These are phyloP conservation scores for Forsythia viridissima DNA, from an alignment of 257 asterid species.

Conservation along the genomic window DNA sequence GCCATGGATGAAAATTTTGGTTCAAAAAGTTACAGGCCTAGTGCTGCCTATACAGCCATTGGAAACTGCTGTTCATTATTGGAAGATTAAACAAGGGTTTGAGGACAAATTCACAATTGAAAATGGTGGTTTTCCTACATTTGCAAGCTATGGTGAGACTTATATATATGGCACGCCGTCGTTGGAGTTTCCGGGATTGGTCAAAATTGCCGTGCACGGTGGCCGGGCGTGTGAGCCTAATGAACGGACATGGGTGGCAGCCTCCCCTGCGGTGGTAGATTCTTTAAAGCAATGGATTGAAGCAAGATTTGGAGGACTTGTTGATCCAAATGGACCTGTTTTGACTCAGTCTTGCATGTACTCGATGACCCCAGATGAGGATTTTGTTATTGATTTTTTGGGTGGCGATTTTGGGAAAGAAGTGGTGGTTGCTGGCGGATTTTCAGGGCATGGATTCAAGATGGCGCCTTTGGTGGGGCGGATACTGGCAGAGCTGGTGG, in stretches of 20 bases:
- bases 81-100: conserved; percentile 70
- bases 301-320: conserved; percentile 47
- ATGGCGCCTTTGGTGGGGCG: conserved; percentile 89
- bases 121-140: conserved; percentile 61
- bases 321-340: conserved; percentile 53
- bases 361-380: conserved; percentile 94
- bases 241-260: conserved; percentile 60
- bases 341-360: conserved; percentile 81
- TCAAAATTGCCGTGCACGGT: conserved; percentile 65
- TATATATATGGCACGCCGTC: conserved; percentile 88
- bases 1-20: conserved; percentile 63
- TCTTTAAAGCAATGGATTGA: conserved; percentile 47
- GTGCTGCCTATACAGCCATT: conserved; percentile 72
- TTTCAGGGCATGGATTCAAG: conserved; percentile 95
- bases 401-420: conserved; percentile 75
- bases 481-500: conserved; percentile 64
- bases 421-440: conserved; percentile 80
- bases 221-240: conserved; percentile 75
- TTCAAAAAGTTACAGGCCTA: conserved; percentile 43
- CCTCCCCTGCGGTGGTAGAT: conserved; percentile 19
- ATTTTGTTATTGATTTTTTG: conserved; percentile 74
- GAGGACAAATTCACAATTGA: conserved; percentile 67
- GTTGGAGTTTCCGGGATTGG: conserved; percentile 79
- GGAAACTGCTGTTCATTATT: conserved; percentile 66
- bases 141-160: conserved; percentile 79